Percentiles rank a stretch among this genome's conserved stretches.
Conservation (phyloP, 192 early-diverging fungal species). For the Coemansia sp. region DNA sequence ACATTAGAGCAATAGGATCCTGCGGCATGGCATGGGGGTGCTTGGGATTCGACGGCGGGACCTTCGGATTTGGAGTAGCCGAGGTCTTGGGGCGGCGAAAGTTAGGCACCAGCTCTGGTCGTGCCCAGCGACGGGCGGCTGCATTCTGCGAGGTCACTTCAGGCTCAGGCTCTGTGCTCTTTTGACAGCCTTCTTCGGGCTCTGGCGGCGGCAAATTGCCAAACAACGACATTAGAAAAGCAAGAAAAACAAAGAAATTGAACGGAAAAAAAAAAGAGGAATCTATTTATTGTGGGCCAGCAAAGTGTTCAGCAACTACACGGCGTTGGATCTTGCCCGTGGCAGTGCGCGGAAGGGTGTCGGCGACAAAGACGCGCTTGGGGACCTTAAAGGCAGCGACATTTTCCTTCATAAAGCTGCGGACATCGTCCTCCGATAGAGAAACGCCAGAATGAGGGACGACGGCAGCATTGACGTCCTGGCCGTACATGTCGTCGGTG, state of each 20-base stretch:
- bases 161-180: background rate
- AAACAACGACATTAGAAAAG: slow-evolving; percentile 38
- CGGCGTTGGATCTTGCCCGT: slow-evolving; percentile 74
- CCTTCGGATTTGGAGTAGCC: background rate
- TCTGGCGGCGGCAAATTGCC: slow-evolving; percentile 38
- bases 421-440: slow-evolving; percentile 58
- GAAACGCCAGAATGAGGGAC: slow-evolving; percentile 56
- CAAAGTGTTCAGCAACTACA: slow-evolving; percentile 61
- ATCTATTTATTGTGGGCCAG: slow-evolving; percentile 36
- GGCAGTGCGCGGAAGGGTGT: slow-evolving; percentile 66
- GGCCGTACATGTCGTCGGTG: slow-evolving; percentile 72
- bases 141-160: background rate
- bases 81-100: slow-evolving; percentile 21
- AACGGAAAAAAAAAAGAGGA: background rate
- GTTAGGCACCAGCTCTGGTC: slow-evolving; percentile 30
- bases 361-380: slow-evolving; percentile 66
- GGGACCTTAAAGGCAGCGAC: slow-evolving; percentile 73
- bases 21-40: slow-evolving; percentile 32
- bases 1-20: slow-evolving; percentile 22
- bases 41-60: slow-evolving; percentile 14
- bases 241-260: background rate
- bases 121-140: slow-evolving; percentile 13
- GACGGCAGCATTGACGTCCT: slow-evolving; percentile 77
- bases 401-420: slow-evolving; percentile 52
- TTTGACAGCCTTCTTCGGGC: background rate